A percentile compares a stretch with the other conserved stretches of the same genome.
Conservation (phyloP, 805 yeast genomes). For the Nakazawaea wickerhamii region DNA sequence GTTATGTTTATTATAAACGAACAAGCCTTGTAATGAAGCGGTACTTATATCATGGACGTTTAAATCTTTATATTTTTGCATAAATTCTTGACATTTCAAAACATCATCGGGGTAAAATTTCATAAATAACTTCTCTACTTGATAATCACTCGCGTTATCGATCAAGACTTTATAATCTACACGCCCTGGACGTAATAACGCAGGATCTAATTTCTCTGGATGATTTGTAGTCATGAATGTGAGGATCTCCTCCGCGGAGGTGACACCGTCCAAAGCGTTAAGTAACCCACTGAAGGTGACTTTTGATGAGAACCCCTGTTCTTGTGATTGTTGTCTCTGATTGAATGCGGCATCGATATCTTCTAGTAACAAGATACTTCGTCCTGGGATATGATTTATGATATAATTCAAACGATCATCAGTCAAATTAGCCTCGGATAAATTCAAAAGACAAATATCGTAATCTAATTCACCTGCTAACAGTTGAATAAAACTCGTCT, state of each 20-base stretch:
- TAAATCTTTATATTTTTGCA: constrained; percentile 40
- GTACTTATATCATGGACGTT: constrained; percentile 59
- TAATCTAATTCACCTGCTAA: constrained; percentile 95
- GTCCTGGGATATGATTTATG: constrained; percentile 92
- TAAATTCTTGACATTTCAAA: constrained; percentile 48
- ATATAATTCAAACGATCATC: constrained; percentile 92
- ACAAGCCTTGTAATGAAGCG: constrained; percentile 92
- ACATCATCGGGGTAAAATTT: constrained; percentile 70
- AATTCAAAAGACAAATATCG: constrained; percentile 86
- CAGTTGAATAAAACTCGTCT: constrained; percentile 93
- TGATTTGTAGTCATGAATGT: constrained; percentile 99
- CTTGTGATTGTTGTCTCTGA: constrained; percentile 68
- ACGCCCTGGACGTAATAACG: constrained; percentile 90
- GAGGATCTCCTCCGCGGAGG: constrained; percentile 93
- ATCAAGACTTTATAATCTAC: constrained; percentile 79
- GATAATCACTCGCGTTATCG: constrained; percentile 82
- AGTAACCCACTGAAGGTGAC: constrained; percentile 93
- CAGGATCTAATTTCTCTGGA: constrained; percentile 90
- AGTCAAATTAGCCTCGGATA: constrained; percentile 86
- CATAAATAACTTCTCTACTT: constrained; percentile 77
- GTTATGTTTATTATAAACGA: constrained; percentile 83
- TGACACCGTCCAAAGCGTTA: constrained; percentile 95
- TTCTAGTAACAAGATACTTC: constrained; percentile 80
- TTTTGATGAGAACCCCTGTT: constrained; percentile 76
- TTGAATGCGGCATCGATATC: constrained; percentile 96